Conservation (phyloP, 345 rosid genomes). For the Geranium rotundifolium region DNA sequence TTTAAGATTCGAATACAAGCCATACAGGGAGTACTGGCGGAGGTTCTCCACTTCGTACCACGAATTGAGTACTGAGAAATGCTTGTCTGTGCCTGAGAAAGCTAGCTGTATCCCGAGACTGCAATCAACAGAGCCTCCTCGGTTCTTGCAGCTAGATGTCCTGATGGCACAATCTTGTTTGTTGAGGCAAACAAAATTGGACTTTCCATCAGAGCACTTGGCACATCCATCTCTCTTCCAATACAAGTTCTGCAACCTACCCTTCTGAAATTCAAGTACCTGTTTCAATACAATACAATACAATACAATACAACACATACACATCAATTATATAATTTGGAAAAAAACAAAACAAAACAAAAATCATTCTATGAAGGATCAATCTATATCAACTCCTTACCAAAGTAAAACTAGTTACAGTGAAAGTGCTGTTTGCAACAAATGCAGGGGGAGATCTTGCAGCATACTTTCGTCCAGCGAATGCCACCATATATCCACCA, state of each 20-base stretch:
- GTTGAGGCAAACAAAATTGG: slow-evolving; percentile 71
- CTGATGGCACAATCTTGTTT: slow-evolving; percentile 74
- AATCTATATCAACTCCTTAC: slow-evolving; percentile 24
- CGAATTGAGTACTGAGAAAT: slow-evolving; percentile 64
- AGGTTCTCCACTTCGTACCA: slow-evolving; percentile 96
- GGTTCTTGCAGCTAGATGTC: slow-evolving; percentile 49
- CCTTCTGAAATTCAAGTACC: slow-evolving; percentile 91
- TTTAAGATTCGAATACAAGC: slow-evolving; percentile 70
- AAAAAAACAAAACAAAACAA: neutral
- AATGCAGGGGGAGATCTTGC: slow-evolving; percentile 78
- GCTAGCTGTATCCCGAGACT: slow-evolving; percentile 92
- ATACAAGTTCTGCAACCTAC: slow-evolving; percentile 81
- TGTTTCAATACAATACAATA: slow-evolving; percentile 12
- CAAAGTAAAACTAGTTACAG: slow-evolving; percentile 87
- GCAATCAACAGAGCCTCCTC: slow-evolving; percentile 73
- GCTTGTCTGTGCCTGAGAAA: slow-evolving; percentile 96
- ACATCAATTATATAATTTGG: neutral
- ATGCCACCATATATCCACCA: slow-evolving; percentile 96
- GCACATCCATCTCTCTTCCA: slow-evolving; percentile 97
- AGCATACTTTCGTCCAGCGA: slow-evolving; percentile 93
- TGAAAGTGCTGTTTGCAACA: slow-evolving; percentile 59
- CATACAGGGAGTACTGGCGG: slow-evolving; percentile 82
- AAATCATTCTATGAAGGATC: neutral
- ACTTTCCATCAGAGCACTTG: slow-evolving; percentile 41
- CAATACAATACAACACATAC: neutral